Percentiles rank a stretch among this genome's conserved stretches.
Conservation (phyloP, 306 rosid genomes). For the cucumber (Cucumis sativus) region DNA sequence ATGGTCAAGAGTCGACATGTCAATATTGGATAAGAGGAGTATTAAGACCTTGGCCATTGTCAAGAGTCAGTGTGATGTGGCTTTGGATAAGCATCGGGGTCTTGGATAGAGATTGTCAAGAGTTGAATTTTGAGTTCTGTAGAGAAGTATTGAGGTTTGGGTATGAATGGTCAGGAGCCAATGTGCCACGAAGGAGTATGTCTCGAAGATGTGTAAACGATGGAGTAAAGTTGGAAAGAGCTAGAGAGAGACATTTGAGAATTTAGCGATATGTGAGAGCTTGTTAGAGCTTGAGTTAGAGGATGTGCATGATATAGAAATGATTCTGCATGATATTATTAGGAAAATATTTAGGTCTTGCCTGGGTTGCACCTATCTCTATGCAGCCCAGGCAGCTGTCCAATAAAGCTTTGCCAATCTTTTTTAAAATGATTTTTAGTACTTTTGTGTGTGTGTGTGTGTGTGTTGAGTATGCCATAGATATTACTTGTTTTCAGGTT, state of each 20-base stretch:
- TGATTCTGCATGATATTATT: neutral
- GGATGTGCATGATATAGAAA: neutral
- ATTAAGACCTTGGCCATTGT: neutral
- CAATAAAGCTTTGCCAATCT: too few relatives aligned
- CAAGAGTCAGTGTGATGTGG: neutral
- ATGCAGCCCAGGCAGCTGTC: too few relatives aligned
- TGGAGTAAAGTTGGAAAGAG: neutral
- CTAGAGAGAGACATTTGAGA: neutral
- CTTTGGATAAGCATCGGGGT: neutral
- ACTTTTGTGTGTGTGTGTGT: neutral
- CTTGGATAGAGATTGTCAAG: neutral
- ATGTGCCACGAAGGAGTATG: neutral
- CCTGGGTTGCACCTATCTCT: too few relatives aligned
- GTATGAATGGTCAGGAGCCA: neutral
- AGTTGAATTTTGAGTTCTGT: neutral
- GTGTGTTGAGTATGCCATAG: neutral
- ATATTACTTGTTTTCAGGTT: neutral
- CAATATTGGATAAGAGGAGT: neutral
- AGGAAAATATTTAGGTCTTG: too few relatives aligned
- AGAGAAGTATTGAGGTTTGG: neutral
- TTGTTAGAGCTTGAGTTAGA: neutral
- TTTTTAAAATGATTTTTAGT: too few relatives aligned
- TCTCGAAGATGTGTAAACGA: neutral
- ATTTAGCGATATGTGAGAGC: neutral
- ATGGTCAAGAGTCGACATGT: neutral